A percentile compares a stretch with the other conserved stretches of the same genome.
Evolutionary conservation across 139 green algal species (phyloP).

Genomic region (Chlamydomonas urium): DNA sequence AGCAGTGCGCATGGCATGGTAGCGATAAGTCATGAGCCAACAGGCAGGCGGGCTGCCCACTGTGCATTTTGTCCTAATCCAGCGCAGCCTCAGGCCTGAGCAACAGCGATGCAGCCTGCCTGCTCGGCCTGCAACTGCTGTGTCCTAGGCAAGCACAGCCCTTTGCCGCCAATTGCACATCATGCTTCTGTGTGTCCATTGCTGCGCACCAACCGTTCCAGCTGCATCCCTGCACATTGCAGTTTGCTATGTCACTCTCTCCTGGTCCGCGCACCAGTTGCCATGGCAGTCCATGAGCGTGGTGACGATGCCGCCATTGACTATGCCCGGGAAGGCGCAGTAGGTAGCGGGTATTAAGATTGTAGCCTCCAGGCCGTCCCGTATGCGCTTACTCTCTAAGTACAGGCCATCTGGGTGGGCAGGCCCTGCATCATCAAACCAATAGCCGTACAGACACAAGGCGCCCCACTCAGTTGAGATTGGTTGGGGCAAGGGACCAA

Average conservation of each 20-base stretch:
- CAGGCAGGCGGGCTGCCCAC: too few relatives aligned
- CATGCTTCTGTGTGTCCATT: too few relatives aligned
- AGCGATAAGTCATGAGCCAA: too few relatives aligned
- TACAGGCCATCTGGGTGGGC: slow-evolving; percentile 53
- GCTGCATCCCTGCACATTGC: too few relatives aligned
- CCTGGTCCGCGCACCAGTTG: slow-evolving; percentile 33
- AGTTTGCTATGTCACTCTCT: too few relatives aligned
- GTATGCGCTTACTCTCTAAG: slow-evolving; percentile 51
- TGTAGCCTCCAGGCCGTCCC: slow-evolving; percentile 57
- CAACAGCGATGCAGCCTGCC: too few relatives aligned
- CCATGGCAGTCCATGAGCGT: slow-evolving; percentile 78
- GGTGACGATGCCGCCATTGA: slow-evolving; percentile 74
- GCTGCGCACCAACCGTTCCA: too few relatives aligned
- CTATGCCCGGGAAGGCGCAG: slow-evolving; percentile 70
- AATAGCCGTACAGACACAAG: background rate
- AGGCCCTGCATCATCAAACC: slow-evolving; percentile 38
- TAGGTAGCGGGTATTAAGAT: slow-evolving; percentile 47
- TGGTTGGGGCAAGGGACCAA: too few relatives aligned
- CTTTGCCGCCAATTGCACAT: background rate
- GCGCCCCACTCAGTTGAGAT: background rate
- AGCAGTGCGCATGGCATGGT: background rate
- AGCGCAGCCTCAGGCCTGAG: too few relatives aligned
- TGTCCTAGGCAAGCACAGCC: too few relatives aligned
- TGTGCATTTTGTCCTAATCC: too few relatives aligned
- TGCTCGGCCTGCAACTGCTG: too few relatives aligned